These are phyloP conservation scores for Colletotrichum trifolii DNA, from an alignment of 2,329 filamentous ascomycete species.

Conservation along the genomic window DNA sequence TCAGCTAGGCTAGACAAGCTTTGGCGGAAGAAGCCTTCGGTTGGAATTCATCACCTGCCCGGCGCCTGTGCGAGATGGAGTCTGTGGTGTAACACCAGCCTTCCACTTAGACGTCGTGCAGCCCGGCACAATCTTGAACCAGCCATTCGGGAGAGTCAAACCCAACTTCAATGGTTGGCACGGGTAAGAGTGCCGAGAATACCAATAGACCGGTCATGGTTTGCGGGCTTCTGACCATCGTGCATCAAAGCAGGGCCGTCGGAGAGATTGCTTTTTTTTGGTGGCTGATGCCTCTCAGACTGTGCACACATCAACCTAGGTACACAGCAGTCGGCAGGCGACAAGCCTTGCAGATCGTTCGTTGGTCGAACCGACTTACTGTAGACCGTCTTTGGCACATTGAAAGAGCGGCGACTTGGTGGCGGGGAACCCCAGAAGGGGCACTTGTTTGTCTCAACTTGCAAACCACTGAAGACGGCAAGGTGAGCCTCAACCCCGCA, in stretches of 20 bases:
- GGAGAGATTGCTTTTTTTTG: neutral
- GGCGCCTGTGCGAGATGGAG: neutral
- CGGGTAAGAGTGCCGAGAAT: neutral
- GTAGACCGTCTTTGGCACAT: constrained; percentile 4
- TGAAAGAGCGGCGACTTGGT: constrained; percentile 2
- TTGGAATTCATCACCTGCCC: neutral
- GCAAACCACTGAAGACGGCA: constrained; percentile 2
- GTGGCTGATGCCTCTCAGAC: constrained; percentile 21
- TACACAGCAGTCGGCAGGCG: constrained; percentile 17
- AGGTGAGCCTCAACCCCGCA: constrained; percentile 14
- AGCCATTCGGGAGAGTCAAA: neutral
- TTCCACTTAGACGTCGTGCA: neutral
- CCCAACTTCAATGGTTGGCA: neutral
- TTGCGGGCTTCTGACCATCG: neutral
- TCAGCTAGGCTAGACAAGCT: neutral
- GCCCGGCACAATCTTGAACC: neutral
- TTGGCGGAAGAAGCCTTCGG: neutral
- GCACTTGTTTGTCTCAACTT: constrained; percentile 9
- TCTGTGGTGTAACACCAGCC: neutral
- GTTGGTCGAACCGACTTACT: constrained; percentile 14
- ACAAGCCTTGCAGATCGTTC: constrained; percentile 9
- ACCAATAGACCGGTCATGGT: neutral
- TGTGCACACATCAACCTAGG: neutral
- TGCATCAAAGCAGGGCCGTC: constrained; percentile 15
- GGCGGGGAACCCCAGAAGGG: constrained; percentile 24